A percentile compares a stretch with the other conserved stretches of the same genome.
These are phyloP conservation scores for Phylloporus sp. DNA, from an alignment of 768 basidiomycete species.

Conservation along the genomic window DNA sequence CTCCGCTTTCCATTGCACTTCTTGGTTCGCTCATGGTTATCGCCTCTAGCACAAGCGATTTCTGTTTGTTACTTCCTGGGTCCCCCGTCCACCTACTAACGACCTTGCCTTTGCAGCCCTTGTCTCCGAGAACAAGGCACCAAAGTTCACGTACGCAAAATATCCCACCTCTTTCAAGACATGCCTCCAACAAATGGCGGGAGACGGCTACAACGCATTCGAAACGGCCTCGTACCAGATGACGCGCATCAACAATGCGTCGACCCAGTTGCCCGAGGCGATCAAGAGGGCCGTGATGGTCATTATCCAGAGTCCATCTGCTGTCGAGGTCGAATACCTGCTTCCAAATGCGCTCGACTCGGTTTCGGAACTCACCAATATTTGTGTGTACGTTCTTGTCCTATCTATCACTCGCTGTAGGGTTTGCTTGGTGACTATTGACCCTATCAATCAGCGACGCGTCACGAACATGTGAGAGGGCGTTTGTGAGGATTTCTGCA, in stretches of 20 bases:
- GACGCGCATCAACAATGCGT: conserved; percentile 20
- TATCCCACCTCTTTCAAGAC: conserved; percentile 21
- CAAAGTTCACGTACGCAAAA: conserved; percentile 13
- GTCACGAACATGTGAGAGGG: conserved; percentile 13
- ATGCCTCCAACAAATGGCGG: conserved; percentile 21
- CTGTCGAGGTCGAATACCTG: conserved; percentile 10
- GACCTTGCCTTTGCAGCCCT: not conserved
- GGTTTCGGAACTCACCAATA: conserved; percentile 15
- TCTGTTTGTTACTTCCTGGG: conserved; percentile 4
- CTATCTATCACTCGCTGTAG: too few relatives aligned
- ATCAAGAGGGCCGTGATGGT: conserved; percentile 15
- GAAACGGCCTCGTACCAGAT: conserved; percentile 18
- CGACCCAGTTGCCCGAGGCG: conserved; percentile 13
- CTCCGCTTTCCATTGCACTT: conserved; percentile 16
- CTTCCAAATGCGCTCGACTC: conserved; percentile 19
- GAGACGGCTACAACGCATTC: conserved; percentile 19
- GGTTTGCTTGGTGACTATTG: not conserved
- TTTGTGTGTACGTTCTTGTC: conserved; percentile 14
- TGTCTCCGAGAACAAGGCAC: conserved; percentile 5
- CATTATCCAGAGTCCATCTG: conserved; percentile 11
- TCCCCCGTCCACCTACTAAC: not conserved
- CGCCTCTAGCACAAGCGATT: conserved; percentile 13
- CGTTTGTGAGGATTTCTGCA: conserved; percentile 11
- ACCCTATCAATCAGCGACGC: conserved; percentile 7
- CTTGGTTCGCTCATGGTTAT: conserved; percentile 17